phyloP scores from a whole-genome alignment of 2,329 filamentous ascomycete species.

The Nemania bipapillata region DNA sequence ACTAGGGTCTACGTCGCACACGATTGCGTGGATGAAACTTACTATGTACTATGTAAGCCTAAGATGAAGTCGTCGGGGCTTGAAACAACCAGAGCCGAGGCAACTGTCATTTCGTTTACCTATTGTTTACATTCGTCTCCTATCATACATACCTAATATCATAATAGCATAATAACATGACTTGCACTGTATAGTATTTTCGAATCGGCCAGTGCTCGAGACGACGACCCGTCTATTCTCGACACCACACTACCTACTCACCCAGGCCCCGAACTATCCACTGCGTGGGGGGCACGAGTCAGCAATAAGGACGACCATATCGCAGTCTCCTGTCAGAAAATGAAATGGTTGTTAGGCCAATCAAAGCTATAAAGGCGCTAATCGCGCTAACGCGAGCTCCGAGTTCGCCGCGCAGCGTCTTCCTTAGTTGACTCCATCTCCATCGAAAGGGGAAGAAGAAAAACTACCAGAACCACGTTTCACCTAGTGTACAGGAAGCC shows the following conservation, averaged over 20 bases:
- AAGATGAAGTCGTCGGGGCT: slow-evolving; percentile 38
- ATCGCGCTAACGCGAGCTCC: slow-evolving; percentile 19
- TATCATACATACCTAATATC: no score
- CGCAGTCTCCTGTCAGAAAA: slow-evolving; percentile 24
- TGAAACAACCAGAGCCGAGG: slow-evolving; percentile 38
- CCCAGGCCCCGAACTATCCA: not conserved
- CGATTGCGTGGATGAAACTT: slow-evolving; percentile 42
- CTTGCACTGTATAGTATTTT: slow-evolving; percentile 18
- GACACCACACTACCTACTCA: slow-evolving; percentile 13
- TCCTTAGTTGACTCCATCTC: slow-evolving; percentile 5
- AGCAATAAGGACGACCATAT: slow-evolving; percentile 25
- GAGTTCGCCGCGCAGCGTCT: slow-evolving; percentile 4
- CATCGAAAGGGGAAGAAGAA: not conserved
- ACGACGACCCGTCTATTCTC: slow-evolving; percentile 2
- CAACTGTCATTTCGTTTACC: not conserved
- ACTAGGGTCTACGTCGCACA: slow-evolving; percentile 38
- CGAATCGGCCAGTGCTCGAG: slow-evolving; percentile 9
- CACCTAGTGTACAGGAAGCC: slow-evolving; percentile 7
- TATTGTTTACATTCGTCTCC: not conserved
- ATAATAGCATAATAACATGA: no score
- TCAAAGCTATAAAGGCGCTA: slow-evolving; percentile 27
- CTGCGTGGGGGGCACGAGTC: slow-evolving; percentile 29
- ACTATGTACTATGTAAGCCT: no score
- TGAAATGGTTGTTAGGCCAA: slow-evolving; percentile 11
- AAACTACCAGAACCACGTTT: slow-evolving; percentile 8